Conservation (phyloP, 495 filamentous ascomycete genomes). For the Penicillium lividum region DNA sequence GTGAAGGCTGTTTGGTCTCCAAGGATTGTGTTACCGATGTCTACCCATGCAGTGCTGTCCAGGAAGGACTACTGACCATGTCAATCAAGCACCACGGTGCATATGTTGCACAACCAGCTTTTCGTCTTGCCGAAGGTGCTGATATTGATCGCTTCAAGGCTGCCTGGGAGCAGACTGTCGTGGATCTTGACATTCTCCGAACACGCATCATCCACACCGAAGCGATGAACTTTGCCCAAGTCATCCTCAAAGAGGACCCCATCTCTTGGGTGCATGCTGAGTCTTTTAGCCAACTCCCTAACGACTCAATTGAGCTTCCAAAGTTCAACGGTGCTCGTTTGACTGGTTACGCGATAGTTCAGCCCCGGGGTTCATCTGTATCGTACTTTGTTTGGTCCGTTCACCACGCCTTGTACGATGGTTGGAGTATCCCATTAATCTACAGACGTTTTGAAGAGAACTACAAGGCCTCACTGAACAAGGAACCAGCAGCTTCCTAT, state of each 20-base stretch:
- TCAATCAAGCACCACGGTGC: slow-evolving; percentile 55
- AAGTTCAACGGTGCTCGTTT: slow-evolving; percentile 57
- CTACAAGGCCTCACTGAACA: slow-evolving; percentile 25
- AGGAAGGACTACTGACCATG: slow-evolving; percentile 67
- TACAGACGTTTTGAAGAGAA: slow-evolving; percentile 56
- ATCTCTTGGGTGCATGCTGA: slow-evolving; percentile 48
- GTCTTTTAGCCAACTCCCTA: slow-evolving; percentile 47
- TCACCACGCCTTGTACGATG: slow-evolving; percentile 73
- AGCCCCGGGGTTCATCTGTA: slow-evolving; percentile 22
- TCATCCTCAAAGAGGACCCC: slow-evolving; percentile 50
- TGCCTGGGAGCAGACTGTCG: slow-evolving; percentile 54
- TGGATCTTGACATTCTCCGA: slow-evolving; percentile 53
- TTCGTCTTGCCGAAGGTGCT: slow-evolving; percentile 42
- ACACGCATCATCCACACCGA: slow-evolving; percentile 57
- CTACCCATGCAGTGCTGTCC: slow-evolving; percentile 70
- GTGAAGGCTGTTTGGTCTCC: slow-evolving; percentile 42
- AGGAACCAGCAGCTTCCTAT: slow-evolving; percentile 31
- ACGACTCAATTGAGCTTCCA: slow-evolving; percentile 41
- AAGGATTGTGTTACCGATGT: slow-evolving; percentile 50
- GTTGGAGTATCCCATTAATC: slow-evolving; percentile 63
- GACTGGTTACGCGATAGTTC: slow-evolving; percentile 55
- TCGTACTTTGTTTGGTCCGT: slow-evolving; percentile 61
- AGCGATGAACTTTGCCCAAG: slow-evolving; percentile 51
- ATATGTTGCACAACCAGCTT: slow-evolving; percentile 54
- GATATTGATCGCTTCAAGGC: slow-evolving; percentile 50